Base-by-base conservation (phyloP, 768 basidiomycete species). In the Tephrocybe rancida region DNA sequence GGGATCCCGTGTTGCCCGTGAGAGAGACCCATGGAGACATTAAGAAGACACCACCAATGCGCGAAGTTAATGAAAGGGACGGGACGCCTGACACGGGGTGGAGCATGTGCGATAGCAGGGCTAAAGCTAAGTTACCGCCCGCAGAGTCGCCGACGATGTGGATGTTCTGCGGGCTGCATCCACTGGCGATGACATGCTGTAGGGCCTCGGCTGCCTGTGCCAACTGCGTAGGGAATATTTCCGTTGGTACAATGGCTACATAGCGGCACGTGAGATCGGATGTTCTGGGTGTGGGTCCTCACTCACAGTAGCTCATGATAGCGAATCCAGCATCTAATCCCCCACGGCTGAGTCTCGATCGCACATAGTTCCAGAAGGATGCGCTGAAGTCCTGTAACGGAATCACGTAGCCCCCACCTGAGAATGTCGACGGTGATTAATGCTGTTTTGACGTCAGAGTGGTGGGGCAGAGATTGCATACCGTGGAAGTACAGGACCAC, bases 401-500 rank as follows among this genome's bases (percentile, higher is more conserved):
- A 3, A 67, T n/a, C 10, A 65, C 37, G 49, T 63, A 71, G 3
- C 54, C 61, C 5, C 70, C 71, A 18, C 71, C 71, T 72, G 34
- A n/a, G n/a, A 16, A 8, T n/a, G n/a, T n/a, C n/a, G n/a, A n/a
- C n/a, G n/a, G n/a, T n/a, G n/a, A n/a, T n/a, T n/a, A n/a, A n/a
- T n/a, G n/a, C n/a, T n/a, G n/a, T n/a, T n/a, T n/a, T n/a, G 30
- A 32, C 6, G 30, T 13, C 16, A 22, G 27, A 14, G 5, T 48
- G 65, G 72, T 72, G 52, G 72, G 72, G 14, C 67, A 30, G 43
- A 73, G 3, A 72, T 44, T 16, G 56, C 60, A 9, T 32, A 67
- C 73, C 73, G 55, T 71, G 72, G 26, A 67, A 35, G 44, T 67
- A 73, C 3, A 72, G 38, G 3, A 73, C 42, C 1, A 75, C 68